Conservation (phyloP, 306 rosid genomes). For the Potentilla sterilis region DNA sequence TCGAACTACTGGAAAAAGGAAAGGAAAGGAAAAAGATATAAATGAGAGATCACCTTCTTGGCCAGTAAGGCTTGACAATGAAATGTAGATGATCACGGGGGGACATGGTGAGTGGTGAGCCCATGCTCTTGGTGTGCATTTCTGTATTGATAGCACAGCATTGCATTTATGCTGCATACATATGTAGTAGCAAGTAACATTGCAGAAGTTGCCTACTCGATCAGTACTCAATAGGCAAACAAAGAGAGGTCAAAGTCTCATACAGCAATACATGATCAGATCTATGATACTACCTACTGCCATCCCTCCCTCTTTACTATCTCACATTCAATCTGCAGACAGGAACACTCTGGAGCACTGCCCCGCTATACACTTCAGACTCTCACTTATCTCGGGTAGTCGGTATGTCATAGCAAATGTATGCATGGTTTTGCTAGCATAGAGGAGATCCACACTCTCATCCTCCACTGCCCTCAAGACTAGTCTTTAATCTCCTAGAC, state of each 20-base stretch:
- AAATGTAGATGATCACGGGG: background rate
- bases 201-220: background rate
- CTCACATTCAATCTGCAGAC: background rate
- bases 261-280: background rate
- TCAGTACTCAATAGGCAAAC: background rate
- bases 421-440: background rate
- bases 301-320: background rate
- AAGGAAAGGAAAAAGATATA: background rate
- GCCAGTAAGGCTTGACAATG: background rate
- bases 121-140: background rate
- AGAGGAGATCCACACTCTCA: background rate
- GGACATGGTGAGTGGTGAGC: conserved; percentile 1
- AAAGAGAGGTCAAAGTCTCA: background rate
- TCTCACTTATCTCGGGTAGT: background rate
- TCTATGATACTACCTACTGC: background rate
- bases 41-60: background rate
- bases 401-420: background rate
- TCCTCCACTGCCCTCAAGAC: conserved; percentile 5
- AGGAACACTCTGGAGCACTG: background rate
- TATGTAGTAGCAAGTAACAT: background rate
- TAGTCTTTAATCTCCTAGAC: background rate
- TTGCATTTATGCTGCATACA: background rate
- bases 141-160: background rate
- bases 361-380: background rate
- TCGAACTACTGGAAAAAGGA: too few relatives aligned